Evolutionary conservation across 2,329 filamentous ascomycete species (phyloP).

Genomic region (Fusarium haematococcum): DNA sequence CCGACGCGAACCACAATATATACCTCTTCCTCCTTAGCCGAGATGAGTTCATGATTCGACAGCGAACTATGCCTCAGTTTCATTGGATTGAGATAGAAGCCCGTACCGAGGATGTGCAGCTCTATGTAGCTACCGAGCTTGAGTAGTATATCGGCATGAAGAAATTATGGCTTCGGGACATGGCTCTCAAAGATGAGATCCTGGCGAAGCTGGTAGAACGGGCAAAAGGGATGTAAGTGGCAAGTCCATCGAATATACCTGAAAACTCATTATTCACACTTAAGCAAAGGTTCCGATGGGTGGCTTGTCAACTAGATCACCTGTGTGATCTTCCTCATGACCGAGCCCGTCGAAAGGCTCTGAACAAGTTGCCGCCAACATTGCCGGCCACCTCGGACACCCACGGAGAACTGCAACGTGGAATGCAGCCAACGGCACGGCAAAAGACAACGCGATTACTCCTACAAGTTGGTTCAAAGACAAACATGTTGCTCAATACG

Average conservation of each 20-base stretch:
- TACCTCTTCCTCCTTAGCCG: constrained; percentile 17
- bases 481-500: neutral
- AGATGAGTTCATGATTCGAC: constrained; percentile 7
- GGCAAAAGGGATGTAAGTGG: constrained; percentile 25
- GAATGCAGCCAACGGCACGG: neutral
- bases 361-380: constrained; percentile 3
- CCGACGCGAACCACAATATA: neutral
- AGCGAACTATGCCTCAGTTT: neutral
- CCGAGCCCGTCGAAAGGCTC: constrained; percentile 13
- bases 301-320: constrained; percentile 32
- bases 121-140: neutral
- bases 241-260: neutral
- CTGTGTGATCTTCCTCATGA: constrained; percentile 19
- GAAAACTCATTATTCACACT: neutral
- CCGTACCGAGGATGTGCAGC: neutral
- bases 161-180: neutral
- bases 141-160: neutral
- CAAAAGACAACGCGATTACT: neutral
- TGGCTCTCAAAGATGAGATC: constrained; percentile 19
- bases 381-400: neutral
- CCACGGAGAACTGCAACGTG: neutral
- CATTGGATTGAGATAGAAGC: neutral
- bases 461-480: neutral
- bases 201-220: neutral
- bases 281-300: constrained; percentile 38